Evolutionary conservation across 2,329 filamentous ascomycete species (phyloP), one percentile per base, ranked within the genome.

Genomic region (Didymella keratinophila): DNA sequence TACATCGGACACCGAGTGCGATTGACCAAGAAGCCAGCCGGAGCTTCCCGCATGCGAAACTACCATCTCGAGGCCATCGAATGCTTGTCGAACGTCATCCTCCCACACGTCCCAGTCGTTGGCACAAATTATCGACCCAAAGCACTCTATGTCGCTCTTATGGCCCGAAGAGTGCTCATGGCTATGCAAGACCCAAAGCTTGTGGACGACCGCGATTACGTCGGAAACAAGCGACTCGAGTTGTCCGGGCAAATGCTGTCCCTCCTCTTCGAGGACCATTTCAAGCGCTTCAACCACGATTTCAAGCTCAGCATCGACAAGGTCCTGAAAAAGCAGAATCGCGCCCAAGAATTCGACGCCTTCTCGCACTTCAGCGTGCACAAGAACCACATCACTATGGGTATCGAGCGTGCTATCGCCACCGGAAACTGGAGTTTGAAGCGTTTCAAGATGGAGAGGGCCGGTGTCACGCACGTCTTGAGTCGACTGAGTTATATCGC

Each of bases 361-460:
- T 88, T 90, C 62, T 87, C 90, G 37, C 89, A 96, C 71, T 90
- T 99, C 68, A 89, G 88, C 66, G 90, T 92, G 45, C 91, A 95
- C 67, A 91, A 92, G 53, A 91, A 91, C 66, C 89, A 89, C 69
- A 98, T 99, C 67, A 96, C 93, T 0, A 85, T 90, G 66, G 95
- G 95, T 12, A 92, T 99, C 84, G 96, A 97, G 76, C 88, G 96
- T 61, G 94, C 95, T 8, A 97, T 99, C 58, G 93, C 96, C 52
- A 98, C 95, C 0, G 95, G 95, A 20, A 99, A 99, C 73, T 99
- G 95, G 95, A 97, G 86, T 63, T 84, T 99, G 67, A 97, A 97
- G 79, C 92, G 96, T 75, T 99, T 99, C 82, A 93, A 94, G 78
- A 99, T 99, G 95, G 96, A 98, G 73, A 86, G 94, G 74, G 94